Percentiles rank a stretch among this genome's conserved stretches.
Conservation (phyloP, 768 basidiomycete genomes). For the Arthromyces matolae region DNA sequence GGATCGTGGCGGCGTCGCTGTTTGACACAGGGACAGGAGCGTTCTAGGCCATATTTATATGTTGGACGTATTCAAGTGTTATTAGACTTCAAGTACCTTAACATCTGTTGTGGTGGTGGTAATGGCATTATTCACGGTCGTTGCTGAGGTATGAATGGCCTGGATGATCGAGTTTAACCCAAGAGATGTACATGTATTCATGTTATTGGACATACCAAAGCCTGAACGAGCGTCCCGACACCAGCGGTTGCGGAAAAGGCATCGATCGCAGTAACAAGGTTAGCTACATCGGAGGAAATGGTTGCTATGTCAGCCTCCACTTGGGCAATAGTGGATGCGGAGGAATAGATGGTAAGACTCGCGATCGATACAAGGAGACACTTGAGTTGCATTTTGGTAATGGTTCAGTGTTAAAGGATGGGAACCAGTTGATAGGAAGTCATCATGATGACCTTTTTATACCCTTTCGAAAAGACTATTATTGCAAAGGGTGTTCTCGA, state of each 20-base stretch:
- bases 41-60: constrained; percentile 8
- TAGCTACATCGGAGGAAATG: constrained; percentile 24
- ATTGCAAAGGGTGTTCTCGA: background rate
- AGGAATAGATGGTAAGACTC: constrained; percentile 19
- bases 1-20: constrained; percentile 22
- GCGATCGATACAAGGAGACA: constrained; percentile 25
- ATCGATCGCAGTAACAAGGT: constrained; percentile 27
- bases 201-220: constrained; percentile 20
- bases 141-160: constrained; percentile 30
- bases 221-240: constrained; percentile 18
- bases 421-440: background rate
- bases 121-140: constrained; percentile 18
- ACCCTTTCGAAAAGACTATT: background rate
- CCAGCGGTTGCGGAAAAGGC: constrained; percentile 27
- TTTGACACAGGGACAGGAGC: constrained; percentile 20
- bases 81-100: constrained; percentile 14
- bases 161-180: constrained; percentile 2
- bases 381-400: constrained; percentile 25
- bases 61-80: background rate
- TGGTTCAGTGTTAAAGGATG: background rate
- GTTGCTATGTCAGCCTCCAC: constrained; percentile 27
- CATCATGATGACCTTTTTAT: background rate
- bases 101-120: constrained; percentile 25
- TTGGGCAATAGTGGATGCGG: constrained; percentile 24
- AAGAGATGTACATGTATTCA: too few species aligned